phyloP scores from a whole-genome alignment of 495 filamentous ascomycete species.

The Aspergillus steynii region DNA sequence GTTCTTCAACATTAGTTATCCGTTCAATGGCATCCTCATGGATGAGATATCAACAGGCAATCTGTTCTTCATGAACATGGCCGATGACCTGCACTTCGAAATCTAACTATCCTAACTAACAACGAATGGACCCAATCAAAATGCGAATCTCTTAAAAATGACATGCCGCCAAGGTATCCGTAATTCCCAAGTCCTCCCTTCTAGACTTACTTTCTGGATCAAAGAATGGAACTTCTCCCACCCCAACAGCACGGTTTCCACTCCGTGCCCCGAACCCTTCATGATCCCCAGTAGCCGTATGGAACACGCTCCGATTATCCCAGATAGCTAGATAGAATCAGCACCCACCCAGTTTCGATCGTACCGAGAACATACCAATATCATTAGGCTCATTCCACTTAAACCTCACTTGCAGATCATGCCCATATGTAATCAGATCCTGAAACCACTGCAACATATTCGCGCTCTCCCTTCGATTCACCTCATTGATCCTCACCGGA shows the following conservation, averaged over 20 bases:
- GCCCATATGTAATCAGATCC: conserved; percentile 62
- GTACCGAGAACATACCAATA: conserved; percentile 34
- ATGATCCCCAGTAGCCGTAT: conserved; percentile 69
- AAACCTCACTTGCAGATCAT: conserved; percentile 70
- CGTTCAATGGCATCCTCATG: not conserved
- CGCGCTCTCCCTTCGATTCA: conserved; percentile 48
- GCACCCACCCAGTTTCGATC: not conserved
- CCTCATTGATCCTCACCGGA: conserved; percentile 18
- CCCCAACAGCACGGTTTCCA: conserved; percentile 60
- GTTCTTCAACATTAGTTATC: not conserved
- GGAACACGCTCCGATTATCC: conserved; percentile 72
- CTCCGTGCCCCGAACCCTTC: conserved; percentile 56
- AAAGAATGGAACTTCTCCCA: conserved; percentile 68
- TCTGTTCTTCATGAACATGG: no score
- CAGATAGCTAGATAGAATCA: conserved; percentile 58
- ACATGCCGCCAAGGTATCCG: conserved; percentile 20
- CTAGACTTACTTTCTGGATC: conserved; percentile 46
- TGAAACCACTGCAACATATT: conserved; percentile 59
- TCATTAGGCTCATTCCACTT: conserved; percentile 57
- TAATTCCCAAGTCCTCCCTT: conserved; percentile 35
- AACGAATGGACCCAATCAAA: no score
- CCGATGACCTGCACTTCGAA: no score
- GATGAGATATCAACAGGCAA: no score
- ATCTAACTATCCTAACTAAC: no score
- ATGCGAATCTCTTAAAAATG: conserved; percentile 16